Base-by-base conservation (phyloP, 495 filamentous ascomycete genomes). In the Thozetella sp. region DNA sequence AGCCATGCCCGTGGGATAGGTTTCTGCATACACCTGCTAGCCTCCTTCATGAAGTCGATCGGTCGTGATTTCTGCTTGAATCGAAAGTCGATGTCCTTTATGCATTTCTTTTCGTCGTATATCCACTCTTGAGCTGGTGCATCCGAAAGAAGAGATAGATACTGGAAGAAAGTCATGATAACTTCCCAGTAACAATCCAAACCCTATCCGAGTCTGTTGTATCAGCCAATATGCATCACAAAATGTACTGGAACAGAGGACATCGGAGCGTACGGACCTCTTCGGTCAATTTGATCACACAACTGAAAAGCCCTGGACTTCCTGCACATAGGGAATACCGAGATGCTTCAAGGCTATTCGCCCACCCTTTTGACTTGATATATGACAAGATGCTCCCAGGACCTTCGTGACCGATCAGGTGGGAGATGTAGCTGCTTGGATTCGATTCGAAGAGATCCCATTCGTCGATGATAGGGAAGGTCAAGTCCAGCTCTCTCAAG, bases 351-450 rank as follows among this genome's bases (percentile, higher is more conserved):
- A 99, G 77, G 2, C 86, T 87, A 75, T 96, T 97, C 11, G 90
- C 92, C 96, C 93, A 98, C 48, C 95, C 96, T 72, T 96, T 97
- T 22, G 86, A 88, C 75, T 98, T 99, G 68, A 97, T 83, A 70
- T 97, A 93, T 1, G 95, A 88, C 71, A 99, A 85, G 63, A 99
- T 93, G 76, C 95, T 97, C 1, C 95, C 95, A 9, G 95, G 95
- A 0, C 95, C 95, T 73, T 99, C 95, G 62, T 99, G 96, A 12
- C 95, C 95, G 62, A 99, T 93, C 50, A 99, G 74, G 68, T 99
- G 95, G 67, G 90, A 90, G 63, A 97, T 84, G 69, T 98, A 99
- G 37, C 92, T 86, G 62, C 90, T 90, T 13, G 95, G 95, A 53
- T 96, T 93, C 9, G 88, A 84, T 63, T 92, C 87, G 72, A 88